A percentile compares a stretch with the other conserved stretches of the same genome.
Evolutionary conservation across 306 rosid species (phyloP).

Genomic region (Inga laurina): DNA sequence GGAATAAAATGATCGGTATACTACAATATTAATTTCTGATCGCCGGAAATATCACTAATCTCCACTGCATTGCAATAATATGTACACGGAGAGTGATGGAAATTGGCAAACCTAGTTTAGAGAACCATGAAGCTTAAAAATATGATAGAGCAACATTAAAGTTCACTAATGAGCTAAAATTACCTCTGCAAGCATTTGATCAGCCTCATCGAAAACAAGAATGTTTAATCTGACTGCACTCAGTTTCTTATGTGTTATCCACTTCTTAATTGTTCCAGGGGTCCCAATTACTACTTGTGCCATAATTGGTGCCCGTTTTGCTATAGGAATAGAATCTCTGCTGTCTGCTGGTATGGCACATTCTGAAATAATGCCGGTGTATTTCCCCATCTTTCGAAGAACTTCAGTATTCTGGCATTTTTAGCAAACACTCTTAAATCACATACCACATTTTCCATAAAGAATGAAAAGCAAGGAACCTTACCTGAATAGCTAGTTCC

Average conservation of each 20-base stretch:
- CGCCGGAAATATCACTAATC: background rate
- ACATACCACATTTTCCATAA: background rate
- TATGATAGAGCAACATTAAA: background rate
- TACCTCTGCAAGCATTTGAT: constrained; percentile 86
- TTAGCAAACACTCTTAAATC: background rate
- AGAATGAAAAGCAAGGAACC: background rate
- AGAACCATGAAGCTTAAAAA: background rate
- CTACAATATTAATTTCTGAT: background rate
- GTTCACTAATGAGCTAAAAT: background rate
- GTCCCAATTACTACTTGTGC: constrained; percentile 94
- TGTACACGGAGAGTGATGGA: background rate
- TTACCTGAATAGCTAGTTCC: constrained; percentile 87
- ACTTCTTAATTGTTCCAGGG: constrained; percentile 82
- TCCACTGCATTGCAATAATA: background rate
- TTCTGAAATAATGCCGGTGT: constrained; percentile 73
- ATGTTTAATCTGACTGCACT: constrained; percentile 52
- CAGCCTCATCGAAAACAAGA: constrained; percentile 96
- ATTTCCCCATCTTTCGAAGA: constrained; percentile 80
- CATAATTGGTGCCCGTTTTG: constrained; percentile 53
- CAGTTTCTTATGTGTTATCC: constrained; percentile 62
- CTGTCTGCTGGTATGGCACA: constrained; percentile 73
- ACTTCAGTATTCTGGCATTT: constrained; percentile 75
- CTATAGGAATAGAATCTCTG: constrained; percentile 34
- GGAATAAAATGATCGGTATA: background rate
- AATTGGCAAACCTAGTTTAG: background rate